A percentile compares a stretch with the other conserved stretches of the same genome.
Conservation (phyloP, 352 stramenopile species). For the Globisporangium nunn region DNA sequence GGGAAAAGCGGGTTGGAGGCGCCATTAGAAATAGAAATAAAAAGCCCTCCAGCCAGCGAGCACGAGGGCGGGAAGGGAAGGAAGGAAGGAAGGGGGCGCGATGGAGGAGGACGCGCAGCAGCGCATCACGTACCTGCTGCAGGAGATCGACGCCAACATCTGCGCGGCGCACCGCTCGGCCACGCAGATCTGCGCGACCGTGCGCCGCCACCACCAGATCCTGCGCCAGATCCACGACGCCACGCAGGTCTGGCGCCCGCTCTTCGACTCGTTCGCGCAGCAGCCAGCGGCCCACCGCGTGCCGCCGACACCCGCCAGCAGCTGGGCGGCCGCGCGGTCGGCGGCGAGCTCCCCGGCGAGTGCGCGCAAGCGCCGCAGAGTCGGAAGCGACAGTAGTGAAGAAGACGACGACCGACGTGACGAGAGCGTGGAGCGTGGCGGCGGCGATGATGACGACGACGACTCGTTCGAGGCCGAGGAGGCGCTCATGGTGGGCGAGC, state of each 20-base stretch:
- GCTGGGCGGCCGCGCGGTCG: slow-evolving; percentile 15
- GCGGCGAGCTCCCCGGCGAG: slow-evolving; percentile 17
- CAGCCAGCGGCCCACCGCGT: slow-evolving; percentile 31
- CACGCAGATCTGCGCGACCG: slow-evolving; percentile 65
- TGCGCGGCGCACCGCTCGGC: slow-evolving; percentile 68
- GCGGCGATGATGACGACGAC: slow-evolving; percentile 25
- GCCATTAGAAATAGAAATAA: slow-evolving; percentile 6
- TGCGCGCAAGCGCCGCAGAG: neutral
- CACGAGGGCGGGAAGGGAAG: slow-evolving; percentile 5
- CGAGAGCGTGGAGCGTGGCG: slow-evolving; percentile 9
- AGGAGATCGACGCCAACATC: slow-evolving; percentile 83
- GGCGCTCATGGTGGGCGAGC: slow-evolving; percentile 39
- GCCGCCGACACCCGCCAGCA: slow-evolving; percentile 34
- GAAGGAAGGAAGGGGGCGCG: slow-evolving; percentile 7
- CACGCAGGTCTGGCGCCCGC: slow-evolving; percentile 65
- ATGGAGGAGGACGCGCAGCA: slow-evolving; percentile 76
- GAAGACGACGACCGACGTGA: slow-evolving; percentile 13
- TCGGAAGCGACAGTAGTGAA: neutral
- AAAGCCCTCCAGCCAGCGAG: neutral
- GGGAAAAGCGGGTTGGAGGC: slow-evolving; percentile 4
- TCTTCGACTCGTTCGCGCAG: slow-evolving; percentile 67
- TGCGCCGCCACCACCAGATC: slow-evolving; percentile 70
- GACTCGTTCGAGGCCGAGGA: slow-evolving; percentile 21
- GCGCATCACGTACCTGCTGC: slow-evolving; percentile 76
- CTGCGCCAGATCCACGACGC: slow-evolving; percentile 65